Conservation (phyloP, 2,329 filamentous ascomycete genomes). For the Calonectria pseudoreteaudii region DNA sequence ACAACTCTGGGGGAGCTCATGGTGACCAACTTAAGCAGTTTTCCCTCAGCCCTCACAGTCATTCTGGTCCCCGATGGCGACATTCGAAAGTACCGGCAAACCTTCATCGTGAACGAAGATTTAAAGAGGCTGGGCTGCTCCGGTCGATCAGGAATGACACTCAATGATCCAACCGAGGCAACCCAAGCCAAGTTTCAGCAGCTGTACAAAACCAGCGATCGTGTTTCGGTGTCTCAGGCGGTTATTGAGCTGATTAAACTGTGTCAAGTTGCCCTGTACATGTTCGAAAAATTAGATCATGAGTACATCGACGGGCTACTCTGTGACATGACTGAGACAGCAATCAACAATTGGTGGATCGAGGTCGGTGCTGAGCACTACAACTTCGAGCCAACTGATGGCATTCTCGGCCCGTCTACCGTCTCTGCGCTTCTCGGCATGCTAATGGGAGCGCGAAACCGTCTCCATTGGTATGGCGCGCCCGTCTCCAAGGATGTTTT, state of each 20-base stretch:
- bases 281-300: conserved; percentile 88
- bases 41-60: conserved; percentile 92
- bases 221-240: conserved; percentile 79
- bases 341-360: conserved; percentile 95
- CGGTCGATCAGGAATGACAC: conserved; percentile 85
- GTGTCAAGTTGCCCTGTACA: conserved; percentile 87
- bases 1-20: conserved; percentile 87
- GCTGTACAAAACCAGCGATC: conserved; percentile 88
- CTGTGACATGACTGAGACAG: conserved; percentile 92
- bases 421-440: conserved; percentile 89
- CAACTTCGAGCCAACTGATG: conserved; percentile 92
- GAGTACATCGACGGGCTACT: conserved; percentile 93
- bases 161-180: conserved; percentile 81
- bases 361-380: conserved; percentile 93
- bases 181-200: conserved; percentile 93
- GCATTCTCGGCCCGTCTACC: conserved; percentile 90
- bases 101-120: conserved; percentile 95
- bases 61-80: conserved; percentile 91
- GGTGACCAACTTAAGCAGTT: conserved; percentile 93
- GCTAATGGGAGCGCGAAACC: conserved; percentile 89
- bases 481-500: conserved; percentile 93
- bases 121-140: conserved; percentile 93
- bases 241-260: conserved; percentile 91
- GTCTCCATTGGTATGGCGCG: conserved; percentile 85
- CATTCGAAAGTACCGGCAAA: conserved; percentile 79